phyloP scores from a whole-genome alignment of 108 stramenopile species.

The Skeletonema marinoi region DNA sequence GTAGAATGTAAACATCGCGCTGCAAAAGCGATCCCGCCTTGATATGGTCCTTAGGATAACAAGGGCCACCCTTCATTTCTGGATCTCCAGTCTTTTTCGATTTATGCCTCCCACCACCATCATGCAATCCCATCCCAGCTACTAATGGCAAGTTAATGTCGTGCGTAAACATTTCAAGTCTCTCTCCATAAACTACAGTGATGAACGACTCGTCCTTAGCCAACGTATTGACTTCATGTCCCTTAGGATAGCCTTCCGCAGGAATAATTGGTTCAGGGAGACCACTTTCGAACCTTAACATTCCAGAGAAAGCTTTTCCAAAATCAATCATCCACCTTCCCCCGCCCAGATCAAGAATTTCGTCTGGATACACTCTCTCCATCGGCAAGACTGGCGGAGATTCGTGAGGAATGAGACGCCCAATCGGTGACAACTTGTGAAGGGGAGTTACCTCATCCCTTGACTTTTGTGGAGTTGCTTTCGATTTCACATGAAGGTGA shows the following conservation, averaged over 20 bases:
- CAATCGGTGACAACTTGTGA: conserved; percentile 42
- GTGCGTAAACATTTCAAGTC: conserved; percentile 24
- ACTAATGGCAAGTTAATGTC: conserved; percentile 48
- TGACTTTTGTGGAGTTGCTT: background rate
- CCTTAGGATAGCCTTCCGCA: conserved; percentile 28
- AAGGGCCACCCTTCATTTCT: conserved; percentile 44
- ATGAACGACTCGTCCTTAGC: conserved; percentile 31
- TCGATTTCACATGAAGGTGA: conserved; percentile 34
- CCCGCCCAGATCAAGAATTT: conserved; percentile 31
- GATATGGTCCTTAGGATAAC: conserved; percentile 50
- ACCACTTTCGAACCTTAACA: conserved; percentile 48
- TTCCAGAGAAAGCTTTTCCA: conserved; percentile 51
- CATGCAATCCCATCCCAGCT: conserved; percentile 50
- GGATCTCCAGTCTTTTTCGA: conserved; percentile 19
- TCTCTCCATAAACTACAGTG: conserved; percentile 43
- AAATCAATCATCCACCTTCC: conserved; percentile 60
- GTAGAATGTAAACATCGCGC: conserved; percentile 51
- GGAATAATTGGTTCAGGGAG: conserved; percentile 50
- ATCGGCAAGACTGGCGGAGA: conserved; percentile 47
- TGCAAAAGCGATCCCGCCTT: conserved; percentile 37
- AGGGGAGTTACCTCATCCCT: background rate
- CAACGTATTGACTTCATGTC: conserved; percentile 39
- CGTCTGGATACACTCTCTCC: conserved; percentile 38
- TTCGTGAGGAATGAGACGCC: conserved; percentile 37
- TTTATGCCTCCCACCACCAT: conserved; percentile 38